Evolutionary conservation across 208 protist genomes (phyloP).

Genomic region (Leptomonas seymouri): DNA sequence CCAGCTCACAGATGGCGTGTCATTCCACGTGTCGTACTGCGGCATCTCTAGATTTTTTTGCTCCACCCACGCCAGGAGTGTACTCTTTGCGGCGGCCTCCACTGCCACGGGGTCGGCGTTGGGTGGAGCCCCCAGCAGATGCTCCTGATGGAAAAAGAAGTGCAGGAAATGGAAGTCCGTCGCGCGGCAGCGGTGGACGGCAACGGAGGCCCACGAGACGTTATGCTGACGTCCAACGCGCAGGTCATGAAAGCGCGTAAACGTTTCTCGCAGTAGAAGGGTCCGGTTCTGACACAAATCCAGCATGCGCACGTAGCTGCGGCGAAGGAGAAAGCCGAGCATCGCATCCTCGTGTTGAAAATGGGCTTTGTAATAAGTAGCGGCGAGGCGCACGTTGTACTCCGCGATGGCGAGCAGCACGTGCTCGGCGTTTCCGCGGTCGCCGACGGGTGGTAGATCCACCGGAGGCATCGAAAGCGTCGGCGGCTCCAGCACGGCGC

Average conservation of each 20-base stretch:
- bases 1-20: slow-evolving; percentile 5
- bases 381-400: background rate
- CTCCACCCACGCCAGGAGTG: background rate
- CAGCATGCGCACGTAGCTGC: background rate
- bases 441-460: background rate
- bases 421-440: background rate
- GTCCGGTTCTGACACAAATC: background rate
- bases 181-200: slow-evolving; percentile 1
- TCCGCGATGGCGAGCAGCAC: background rate
- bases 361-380: background rate
- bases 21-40: background rate
- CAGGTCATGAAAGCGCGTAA: slow-evolving; percentile 17
- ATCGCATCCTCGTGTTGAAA: slow-evolving; percentile 2
- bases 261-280: slow-evolving; percentile 15
- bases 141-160: background rate
- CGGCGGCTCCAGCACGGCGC: slow-evolving; percentile 11
- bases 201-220: slow-evolving; percentile 17
- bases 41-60: background rate
- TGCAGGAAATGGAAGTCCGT: slow-evolving; percentile 4
- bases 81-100: background rate
- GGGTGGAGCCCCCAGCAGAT: background rate
- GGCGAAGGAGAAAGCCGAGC: background rate
- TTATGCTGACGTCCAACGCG: background rate
- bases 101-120: background rate
- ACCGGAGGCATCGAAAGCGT: background rate